phyloP scores from a whole-genome alignment of 495 filamentous ascomycete species.

The Lophiotrema nucula region DNA sequence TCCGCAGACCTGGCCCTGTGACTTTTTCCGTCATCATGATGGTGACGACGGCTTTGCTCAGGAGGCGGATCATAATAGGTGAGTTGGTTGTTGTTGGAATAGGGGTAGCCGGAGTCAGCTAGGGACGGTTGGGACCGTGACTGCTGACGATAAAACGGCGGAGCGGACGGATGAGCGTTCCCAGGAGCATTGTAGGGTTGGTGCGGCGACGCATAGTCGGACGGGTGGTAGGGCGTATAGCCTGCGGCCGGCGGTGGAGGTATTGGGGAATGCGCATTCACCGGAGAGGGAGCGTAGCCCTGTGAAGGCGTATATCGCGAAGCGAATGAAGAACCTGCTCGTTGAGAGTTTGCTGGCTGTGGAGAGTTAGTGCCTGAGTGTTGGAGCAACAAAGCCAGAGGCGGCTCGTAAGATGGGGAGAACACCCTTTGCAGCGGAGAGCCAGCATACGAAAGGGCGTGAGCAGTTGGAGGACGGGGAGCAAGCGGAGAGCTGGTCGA shows the following conservation, averaged over 20 bases:
- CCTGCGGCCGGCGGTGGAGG: neutral
- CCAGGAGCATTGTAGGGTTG: constrained; percentile 7
- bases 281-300: constrained; percentile 22
- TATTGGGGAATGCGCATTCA: constrained; percentile 10
- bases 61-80: constrained; percentile 4
- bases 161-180: constrained; percentile 21
- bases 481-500: constrained; percentile 1
- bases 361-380: constrained; percentile 26
- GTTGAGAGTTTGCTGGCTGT: too few relatives aligned
- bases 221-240: constrained; percentile 22
- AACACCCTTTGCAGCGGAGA: constrained; percentile 25
- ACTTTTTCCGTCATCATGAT: constrained; percentile 17
- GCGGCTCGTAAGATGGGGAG: constrained; percentile 31
- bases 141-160: constrained; percentile 32
- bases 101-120: constrained; percentile 2
- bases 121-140: constrained; percentile 31
- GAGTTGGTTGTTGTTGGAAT: constrained; percentile 2
- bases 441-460: constrained; percentile 7
- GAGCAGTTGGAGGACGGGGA: neutral
- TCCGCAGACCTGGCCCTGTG: constrained; percentile 34
- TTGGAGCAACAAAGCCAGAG: constrained; percentile 16
- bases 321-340: neutral
- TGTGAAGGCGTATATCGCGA: constrained; percentile 5
- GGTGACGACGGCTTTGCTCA: constrained; percentile 19
- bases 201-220: constrained; percentile 17